Evolutionary conservation across 2,329 filamentous ascomycete species (phyloP), one percentile per base, ranked within the genome.

Genomic region (Cordyceps javanica): DNA sequence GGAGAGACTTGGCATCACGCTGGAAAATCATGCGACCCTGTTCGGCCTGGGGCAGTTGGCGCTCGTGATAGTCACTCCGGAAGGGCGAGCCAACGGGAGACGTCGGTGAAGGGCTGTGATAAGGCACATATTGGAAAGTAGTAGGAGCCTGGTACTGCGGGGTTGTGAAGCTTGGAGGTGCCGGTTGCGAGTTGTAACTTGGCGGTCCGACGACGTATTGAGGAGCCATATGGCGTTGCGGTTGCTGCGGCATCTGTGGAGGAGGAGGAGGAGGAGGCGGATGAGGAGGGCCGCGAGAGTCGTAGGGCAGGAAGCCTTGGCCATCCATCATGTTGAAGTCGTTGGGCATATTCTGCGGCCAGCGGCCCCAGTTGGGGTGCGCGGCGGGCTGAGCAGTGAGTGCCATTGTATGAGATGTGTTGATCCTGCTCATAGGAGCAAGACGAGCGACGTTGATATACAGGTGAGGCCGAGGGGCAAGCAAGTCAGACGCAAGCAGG

Each of bases 341-440:
- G 50, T 69, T 64, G 14, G 70, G 71, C 45, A 81, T 75, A 42
- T 82, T 79, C 59, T 77, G 69, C 62, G 76, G 70, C 78, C 80
- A 83, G 63, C 79, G 79, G 64, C 74, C 77, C 83, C 82, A 86
- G 70, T 70, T 73, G 55, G 75, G 71, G 62, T 73, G 65, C 48
- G 71, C 71, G 60, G 75, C 69, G 57, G 75, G 67, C 65, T 78
- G 74, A 66, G 75, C 70, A 58, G 76, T 73, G 64, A 81, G 73
- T 63, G 77, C 77, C 78, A 83, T 73, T 59, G 62, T 66, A 63
- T 44, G 57, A 36, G 21, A 25, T 21, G 42, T 38, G 30, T 50
- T 26, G 25, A 42, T 34, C 19, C 45, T 59, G 41, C 49, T 25
- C 39, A 34, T 46, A 16, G 34, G 26, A 53, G 41, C 58, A 59